A percentile compares a stretch with the other conserved stretches of the same genome.
phyloP scores from a whole-genome alignment of 208 protist genomes.

The Leptomonas pyrrhocoris region DNA sequence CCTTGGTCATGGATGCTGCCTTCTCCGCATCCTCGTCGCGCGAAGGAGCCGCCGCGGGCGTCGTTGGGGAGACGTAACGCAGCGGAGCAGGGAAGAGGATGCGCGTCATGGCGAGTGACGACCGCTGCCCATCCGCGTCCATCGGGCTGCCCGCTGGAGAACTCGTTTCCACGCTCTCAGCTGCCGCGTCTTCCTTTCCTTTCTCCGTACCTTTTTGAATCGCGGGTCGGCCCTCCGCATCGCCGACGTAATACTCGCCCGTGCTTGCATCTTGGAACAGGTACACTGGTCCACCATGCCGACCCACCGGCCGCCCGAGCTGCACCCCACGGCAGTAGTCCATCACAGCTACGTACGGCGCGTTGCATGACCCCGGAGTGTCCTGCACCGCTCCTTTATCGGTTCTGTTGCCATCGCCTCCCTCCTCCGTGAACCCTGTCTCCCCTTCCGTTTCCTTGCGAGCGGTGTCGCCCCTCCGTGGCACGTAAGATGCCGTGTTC shows the following conservation, averaged over 20 bases:
- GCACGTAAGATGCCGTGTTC: not conserved
- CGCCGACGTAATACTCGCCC: conserved; percentile 42
- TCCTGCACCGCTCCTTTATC: not conserved
- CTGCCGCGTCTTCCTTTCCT: not conserved
- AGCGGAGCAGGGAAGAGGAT: conserved; percentile 48
- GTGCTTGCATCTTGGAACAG: conserved; percentile 32
- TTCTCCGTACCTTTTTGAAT: not conserved
- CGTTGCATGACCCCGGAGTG: not conserved
- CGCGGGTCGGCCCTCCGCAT: conserved; percentile 19
- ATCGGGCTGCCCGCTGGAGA: not conserved
- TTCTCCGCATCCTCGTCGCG: not conserved
- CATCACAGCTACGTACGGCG: conserved; percentile 60
- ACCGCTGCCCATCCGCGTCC: not conserved
- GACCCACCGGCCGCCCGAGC: conserved; percentile 51
- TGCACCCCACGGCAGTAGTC: conserved; percentile 77
- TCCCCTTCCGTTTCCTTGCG: too few species aligned
- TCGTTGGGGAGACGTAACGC: not conserved
- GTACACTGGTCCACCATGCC: conserved; percentile 44
- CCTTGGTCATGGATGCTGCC: not conserved
- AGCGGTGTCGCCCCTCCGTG: not conserved
- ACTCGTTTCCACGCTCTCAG: not conserved
- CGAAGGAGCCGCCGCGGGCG: not conserved
- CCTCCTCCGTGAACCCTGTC: too few species aligned
- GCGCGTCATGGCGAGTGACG: conserved; percentile 48
- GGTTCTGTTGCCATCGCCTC: not conserved